phyloP scores from a whole-genome alignment of 2,329 filamentous ascomycete species.

The Neoscytalidium dimidiatum region DNA sequence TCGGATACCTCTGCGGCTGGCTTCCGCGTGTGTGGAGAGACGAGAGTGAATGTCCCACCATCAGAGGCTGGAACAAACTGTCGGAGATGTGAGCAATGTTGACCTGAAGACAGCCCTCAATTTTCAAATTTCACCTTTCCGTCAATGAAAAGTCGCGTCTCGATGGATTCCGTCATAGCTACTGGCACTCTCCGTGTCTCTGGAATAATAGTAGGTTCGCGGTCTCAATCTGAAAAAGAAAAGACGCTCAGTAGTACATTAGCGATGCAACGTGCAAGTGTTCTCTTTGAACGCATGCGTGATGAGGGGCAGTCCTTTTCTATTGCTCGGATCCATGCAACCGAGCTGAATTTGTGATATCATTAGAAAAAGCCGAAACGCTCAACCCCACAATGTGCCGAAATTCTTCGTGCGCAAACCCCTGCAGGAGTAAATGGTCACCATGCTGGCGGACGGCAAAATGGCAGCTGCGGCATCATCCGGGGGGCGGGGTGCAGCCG shows the following conservation, averaged over 20 bases:
- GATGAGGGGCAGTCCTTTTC: background rate
- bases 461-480: no score
- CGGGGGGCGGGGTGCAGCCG: no score
- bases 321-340: background rate
- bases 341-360: background rate
- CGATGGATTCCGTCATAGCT: background rate
- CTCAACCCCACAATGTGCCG: background rate
- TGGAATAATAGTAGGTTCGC: no score
- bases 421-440: no score
- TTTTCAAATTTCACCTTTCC: background rate
- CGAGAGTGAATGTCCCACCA: slow-evolving; percentile 30
- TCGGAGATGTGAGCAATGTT: slow-evolving; percentile 23
- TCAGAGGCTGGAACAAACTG: slow-evolving; percentile 32
- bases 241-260: no score
- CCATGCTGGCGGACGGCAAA: no score
- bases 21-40: slow-evolving; percentile 31
- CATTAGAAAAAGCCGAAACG: background rate
- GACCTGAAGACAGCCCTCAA: background rate
- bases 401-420: no score
- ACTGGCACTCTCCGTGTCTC: no score
- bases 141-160: slow-evolving; percentile 17
- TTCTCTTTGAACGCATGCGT: background rate
- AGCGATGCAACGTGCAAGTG: no score
- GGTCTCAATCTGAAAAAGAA: no score
- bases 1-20: slow-evolving; percentile 28